A percentile compares a stretch with the other conserved stretches of the same genome.
Evolutionary conservation across 345 rosid species (phyloP).

Genomic region (Carallia pectinifolia): DNA sequence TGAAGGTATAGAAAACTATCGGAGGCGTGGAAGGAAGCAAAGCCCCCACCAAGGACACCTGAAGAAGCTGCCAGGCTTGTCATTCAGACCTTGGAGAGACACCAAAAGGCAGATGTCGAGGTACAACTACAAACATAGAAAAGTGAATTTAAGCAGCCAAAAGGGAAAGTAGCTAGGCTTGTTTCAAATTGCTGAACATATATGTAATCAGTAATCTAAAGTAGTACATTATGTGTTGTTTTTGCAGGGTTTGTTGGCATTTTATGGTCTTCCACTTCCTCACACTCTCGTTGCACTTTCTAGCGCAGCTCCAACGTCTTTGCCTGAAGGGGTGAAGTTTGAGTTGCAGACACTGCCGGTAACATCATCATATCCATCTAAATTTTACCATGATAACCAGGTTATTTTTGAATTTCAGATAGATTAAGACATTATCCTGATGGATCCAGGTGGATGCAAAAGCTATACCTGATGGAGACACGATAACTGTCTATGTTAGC

Average conservation of each 20-base stretch:
- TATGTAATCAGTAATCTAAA: not conserved
- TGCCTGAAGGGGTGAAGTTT: slow-evolving; percentile 51
- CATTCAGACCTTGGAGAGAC: slow-evolving; percentile 51
- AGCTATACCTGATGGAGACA: slow-evolving; percentile 81
- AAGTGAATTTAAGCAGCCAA: too few relatives aligned
- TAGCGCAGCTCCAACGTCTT: slow-evolving; percentile 38
- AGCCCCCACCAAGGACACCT: slow-evolving; percentile 63
- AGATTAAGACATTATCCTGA: slow-evolving; percentile 8
- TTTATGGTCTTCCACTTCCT: slow-evolving; percentile 76
- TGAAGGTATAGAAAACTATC: slow-evolving; percentile 77
- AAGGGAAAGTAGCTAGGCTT: too few relatives aligned
- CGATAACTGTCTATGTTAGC: slow-evolving; percentile 65
- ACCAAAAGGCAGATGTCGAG: slow-evolving; percentile 84
- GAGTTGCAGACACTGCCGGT: slow-evolving; percentile 79
- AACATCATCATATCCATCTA: slow-evolving; percentile 11
- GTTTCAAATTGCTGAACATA: not conserved
- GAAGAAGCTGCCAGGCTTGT: slow-evolving; percentile 74
- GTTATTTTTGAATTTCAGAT: slow-evolving; percentile 2
- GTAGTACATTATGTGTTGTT: not conserved
- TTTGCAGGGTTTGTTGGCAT: slow-evolving; percentile 67
- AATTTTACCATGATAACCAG: not conserved
- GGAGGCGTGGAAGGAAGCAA: slow-evolving; percentile 77
- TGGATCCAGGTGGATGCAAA: slow-evolving; percentile 70
- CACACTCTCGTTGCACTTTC: slow-evolving; percentile 33
- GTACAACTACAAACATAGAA: slow-evolving; percentile 22